Evolutionary conservation across 2,329 filamentous ascomycete genomes (phyloP).

Genomic region (Cryphonectria japonica): DNA sequence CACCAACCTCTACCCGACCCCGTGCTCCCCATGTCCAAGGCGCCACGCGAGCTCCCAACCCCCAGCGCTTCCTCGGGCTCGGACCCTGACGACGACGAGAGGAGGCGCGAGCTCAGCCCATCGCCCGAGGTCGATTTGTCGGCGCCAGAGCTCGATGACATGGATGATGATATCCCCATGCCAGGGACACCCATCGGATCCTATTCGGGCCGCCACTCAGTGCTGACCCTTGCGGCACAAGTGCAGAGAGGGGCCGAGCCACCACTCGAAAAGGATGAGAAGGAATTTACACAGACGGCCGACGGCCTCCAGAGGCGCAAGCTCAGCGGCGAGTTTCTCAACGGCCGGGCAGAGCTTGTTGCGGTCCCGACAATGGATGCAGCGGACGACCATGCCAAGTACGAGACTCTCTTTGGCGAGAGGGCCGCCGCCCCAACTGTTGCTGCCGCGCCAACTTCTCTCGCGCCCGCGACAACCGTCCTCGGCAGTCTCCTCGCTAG

Average conservation of each 20-base stretch:
- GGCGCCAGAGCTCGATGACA: conserved; percentile 80
- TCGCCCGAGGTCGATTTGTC: conserved; percentile 94
- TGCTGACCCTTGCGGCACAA: conserved; percentile 48
- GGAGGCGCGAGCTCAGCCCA: conserved; percentile 74
- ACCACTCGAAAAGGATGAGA: conserved; percentile 90
- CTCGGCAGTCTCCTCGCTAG: conserved; percentile 53
- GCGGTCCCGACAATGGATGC: conserved; percentile 40
- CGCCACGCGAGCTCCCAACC: conserved; percentile 71
- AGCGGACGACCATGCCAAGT: conserved; percentile 49
- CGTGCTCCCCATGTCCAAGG: conserved; percentile 51
- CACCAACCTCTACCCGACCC: conserved; percentile 79
- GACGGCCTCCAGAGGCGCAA: conserved; percentile 76
- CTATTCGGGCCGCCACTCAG: conserved; percentile 53
- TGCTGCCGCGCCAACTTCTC: conserved; percentile 4
- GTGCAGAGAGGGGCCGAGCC: conserved; percentile 79
- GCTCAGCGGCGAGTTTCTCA: conserved; percentile 51
- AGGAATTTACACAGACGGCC: conserved; percentile 95
- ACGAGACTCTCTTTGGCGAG: conserved; percentile 60
- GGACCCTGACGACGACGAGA: conserved; percentile 69
- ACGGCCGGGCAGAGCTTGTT: conserved; percentile 35
- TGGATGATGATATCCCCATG: conserved; percentile 61
- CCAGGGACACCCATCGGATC: conserved; percentile 67
- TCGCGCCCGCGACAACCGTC: conserved; percentile 31
- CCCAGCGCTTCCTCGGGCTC: conserved; percentile 70
- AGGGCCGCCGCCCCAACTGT: conserved; percentile 31